Evolutionary conservation across 768 basidiomycete genomes (phyloP), one percentile per base, ranked within the genome.

Genomic region (Phylloporus rhodoxanthus): DNA sequence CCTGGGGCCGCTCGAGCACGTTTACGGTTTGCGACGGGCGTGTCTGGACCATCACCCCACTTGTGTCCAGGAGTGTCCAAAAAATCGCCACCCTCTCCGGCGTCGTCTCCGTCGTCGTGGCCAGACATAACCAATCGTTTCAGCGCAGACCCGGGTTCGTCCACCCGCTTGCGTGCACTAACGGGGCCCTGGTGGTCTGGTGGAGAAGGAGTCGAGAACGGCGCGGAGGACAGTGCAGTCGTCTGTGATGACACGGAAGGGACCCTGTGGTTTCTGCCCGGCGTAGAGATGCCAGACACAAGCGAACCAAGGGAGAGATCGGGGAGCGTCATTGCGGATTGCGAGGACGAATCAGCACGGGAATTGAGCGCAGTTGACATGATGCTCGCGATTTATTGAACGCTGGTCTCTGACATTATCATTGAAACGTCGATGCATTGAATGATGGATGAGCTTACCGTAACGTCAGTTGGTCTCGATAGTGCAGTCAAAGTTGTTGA

Each of bases 241-340:
- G 75, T 75, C 34, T 70, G 70, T 3, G 78, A 78, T 0, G 79
- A 75, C 6, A 72, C 43, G 0, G 81, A 81, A 3, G 77, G 75
- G 6, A 75, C 65, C 10, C 78, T 73, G 28, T 72, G 60, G 43
- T 57, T 64, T 54, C 74, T 61, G 1, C 70, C 74, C 20, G 80
- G 80, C 1, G 78, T 80, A 1, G 78, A 78, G 56, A 81, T 74
- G 8, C 71, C 75, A 8, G 78, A 78, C 23, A 67, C 68, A 13
- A 82, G 64, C 8, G 82, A 81, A 25, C 77, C 78, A 1, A 85
- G 70, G 8, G 83, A 82, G 29, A 85, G 66, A 57, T 84, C 84
- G n/a, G 76, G 78, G 33, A 78, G 69, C 2, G 70, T 77, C 39
- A 70, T 69, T 15, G 61, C 57, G 1, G 78, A 78, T 48, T 73